These are phyloP conservation scores for Umbelopsis ramanniana DNA, from an alignment of 192 early-diverging fungal species.

Conservation along the genomic window DNA sequence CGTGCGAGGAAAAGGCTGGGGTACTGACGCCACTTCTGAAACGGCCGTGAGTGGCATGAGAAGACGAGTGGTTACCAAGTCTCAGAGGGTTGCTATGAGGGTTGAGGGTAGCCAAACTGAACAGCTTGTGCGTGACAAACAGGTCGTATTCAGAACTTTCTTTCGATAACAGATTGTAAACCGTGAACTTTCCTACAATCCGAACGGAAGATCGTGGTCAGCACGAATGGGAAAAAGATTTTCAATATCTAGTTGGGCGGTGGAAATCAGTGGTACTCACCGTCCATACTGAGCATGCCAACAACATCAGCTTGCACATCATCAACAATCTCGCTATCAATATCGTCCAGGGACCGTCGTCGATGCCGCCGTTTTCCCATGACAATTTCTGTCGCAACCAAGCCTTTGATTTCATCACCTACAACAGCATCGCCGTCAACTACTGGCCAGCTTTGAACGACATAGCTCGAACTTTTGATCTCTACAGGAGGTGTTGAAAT, in stretches of 20 bases:
- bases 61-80: not conserved
- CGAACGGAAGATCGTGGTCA: too few relatives aligned
- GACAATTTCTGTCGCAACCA: conserved; percentile 52
- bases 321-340: conserved; percentile 3
- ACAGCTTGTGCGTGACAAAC: conserved; percentile 60
- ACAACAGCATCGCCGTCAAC: conserved; percentile 30
- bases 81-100: conserved; percentile 25
- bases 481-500: conserved; percentile 2
- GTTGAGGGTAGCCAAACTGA: conserved; percentile 55
- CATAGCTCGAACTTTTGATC: conserved; percentile 34
- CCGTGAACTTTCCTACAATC: conserved; percentile 49
- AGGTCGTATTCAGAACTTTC: conserved; percentile 51
- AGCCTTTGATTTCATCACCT: conserved; percentile 32
- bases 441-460: conserved; percentile 36
- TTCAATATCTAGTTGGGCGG: not conserved
- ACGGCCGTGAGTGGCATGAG: not conserved
- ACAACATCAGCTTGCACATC: conserved; percentile 44
- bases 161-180: conserved; percentile 52
- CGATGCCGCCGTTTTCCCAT: conserved; percentile 45
- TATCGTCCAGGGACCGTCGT: conserved; percentile 21
- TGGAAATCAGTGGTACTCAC: conserved; percentile 27
- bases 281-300: conserved; percentile 62
- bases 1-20: conserved; percentile 2
- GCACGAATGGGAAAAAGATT: not conserved
- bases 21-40: not conserved